Conservation (phyloP, 148 eudicot genomes). For the Cornus suecica region DNA sequence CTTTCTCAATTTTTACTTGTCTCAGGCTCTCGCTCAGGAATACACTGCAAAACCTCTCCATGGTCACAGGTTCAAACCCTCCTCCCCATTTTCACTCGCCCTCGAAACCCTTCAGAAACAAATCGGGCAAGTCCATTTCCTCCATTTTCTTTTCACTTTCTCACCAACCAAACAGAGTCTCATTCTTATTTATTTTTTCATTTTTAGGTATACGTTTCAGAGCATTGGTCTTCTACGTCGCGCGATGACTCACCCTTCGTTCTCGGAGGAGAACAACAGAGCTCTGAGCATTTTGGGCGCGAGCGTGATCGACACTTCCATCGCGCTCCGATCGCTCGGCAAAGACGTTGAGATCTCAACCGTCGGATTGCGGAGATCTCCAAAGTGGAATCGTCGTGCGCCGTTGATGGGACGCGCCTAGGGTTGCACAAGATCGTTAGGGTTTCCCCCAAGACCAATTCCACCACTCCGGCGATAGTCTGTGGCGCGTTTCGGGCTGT, state of each 20-base stretch:
- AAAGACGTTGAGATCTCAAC: constrained; percentile 59
- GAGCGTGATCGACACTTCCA: constrained; percentile 54
- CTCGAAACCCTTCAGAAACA: constrained; percentile 61
- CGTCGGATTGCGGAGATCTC: constrained; percentile 39
- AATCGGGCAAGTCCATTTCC: constrained; percentile 33
- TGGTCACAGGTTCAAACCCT: not conserved
- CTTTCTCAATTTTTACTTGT: too few species aligned
- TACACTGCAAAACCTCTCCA: not conserved
- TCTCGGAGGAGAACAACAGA: constrained; percentile 79
- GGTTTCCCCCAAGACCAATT: constrained; percentile 68
- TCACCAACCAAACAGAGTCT: not conserved
- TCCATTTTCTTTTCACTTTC: not conserved
- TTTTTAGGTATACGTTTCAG: constrained; percentile 53
- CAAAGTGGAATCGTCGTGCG: constrained; percentile 62
- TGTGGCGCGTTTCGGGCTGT: constrained; percentile 79
- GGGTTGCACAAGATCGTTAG: constrained; percentile 64
- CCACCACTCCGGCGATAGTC: constrained; percentile 57
- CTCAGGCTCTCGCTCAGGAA: constrained; percentile 10
- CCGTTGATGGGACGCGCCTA: constrained; percentile 52
- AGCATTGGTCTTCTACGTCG: constrained; percentile 52
- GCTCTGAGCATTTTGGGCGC: constrained; percentile 69
- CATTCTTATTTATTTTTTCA: not conserved
- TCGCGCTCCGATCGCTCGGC: constrained; percentile 34
- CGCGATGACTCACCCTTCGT: constrained; percentile 85
- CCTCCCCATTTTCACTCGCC: constrained; percentile 48